These are phyloP conservation scores for Globisporangium canariense DNA, from an alignment of 352 stramenopile species.

Conservation along the genomic window DNA sequence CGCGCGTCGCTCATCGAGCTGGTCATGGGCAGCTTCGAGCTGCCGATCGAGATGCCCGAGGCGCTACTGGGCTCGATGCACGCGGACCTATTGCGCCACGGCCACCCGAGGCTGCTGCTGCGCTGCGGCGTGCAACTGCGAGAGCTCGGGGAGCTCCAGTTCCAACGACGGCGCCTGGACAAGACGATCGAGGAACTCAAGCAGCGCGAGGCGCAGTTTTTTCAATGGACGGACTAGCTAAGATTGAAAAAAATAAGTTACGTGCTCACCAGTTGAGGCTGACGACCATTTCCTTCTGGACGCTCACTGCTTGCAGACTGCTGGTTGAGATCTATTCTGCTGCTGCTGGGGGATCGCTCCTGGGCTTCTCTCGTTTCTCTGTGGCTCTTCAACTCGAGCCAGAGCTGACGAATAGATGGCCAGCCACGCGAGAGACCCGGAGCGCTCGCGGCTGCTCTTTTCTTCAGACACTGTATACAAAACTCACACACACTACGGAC, in stretches of 20 bases:
- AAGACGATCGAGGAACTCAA: conserved; percentile 38
- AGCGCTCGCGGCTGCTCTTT: conserved; percentile 8
- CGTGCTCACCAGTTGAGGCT: conserved; percentile 10
- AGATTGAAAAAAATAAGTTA: conserved; percentile 40
- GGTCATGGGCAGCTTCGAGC: conserved; percentile 60
- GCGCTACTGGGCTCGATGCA: conserved; percentile 38
- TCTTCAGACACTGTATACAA: conserved; percentile 9
- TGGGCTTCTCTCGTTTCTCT: conserved; percentile 8
- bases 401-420: not conserved
- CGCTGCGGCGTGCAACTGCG: conserved; percentile 50
- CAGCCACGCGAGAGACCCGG: not conserved
- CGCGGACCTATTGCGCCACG: conserved; percentile 38
- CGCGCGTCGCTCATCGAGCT: conserved; percentile 6
- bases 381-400: not conserved
- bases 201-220: conserved; percentile 43
- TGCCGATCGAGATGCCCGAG: conserved; percentile 61
- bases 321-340: conserved; percentile 11
- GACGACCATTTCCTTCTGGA: conserved; percentile 10
- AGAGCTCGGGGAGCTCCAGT: conserved; percentile 39
- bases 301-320: not conserved
- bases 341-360: conserved; percentile 6
- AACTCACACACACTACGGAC: conserved; percentile 14
- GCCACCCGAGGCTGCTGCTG: conserved; percentile 48
- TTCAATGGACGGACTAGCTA: conserved; percentile 31
- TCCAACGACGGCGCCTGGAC: conserved; percentile 36